Evolutionary conservation across 257 asterid species (phyloP).

Genomic region (Voacanga thouarsii): DNA sequence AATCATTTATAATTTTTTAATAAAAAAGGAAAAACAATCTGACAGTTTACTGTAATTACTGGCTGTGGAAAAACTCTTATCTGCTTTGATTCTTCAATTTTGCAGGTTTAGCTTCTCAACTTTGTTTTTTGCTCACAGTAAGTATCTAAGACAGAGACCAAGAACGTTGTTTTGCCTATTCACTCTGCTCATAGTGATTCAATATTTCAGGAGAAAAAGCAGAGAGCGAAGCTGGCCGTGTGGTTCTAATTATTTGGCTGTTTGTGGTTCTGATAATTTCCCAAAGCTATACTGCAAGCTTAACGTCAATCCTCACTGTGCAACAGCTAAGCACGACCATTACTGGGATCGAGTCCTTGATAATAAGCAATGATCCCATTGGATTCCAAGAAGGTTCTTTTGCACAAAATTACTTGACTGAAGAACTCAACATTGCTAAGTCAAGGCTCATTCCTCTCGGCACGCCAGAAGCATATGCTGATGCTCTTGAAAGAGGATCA

Average conservation of each 20-base stretch:
- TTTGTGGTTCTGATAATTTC: conserved; percentile 68
- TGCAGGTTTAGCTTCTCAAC: conserved; percentile 95
- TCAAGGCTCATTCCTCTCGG: conserved; percentile 70
- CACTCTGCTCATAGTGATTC: neutral
- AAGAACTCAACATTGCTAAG: conserved; percentile 62
- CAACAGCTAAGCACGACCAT: conserved; percentile 68
- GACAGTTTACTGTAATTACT: neutral
- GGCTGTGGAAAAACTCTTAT: conserved; percentile 3
- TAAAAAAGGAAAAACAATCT: neutral
- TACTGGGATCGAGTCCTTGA: conserved; percentile 66
- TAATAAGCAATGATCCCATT: conserved; percentile 53
- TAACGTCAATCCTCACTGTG: conserved; percentile 75
- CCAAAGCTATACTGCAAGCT: conserved; percentile 82
- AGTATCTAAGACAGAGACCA: conserved; percentile 24
- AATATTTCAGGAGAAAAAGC: conserved; percentile 65
- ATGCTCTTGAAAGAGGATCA: conserved; percentile 47
- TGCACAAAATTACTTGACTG: conserved; percentile 54
- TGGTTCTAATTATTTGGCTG: conserved; percentile 75
- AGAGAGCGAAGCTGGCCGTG: conserved; percentile 62
- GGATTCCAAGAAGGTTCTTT: conserved; percentile 80
- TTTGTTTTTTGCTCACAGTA: conserved; percentile 69
- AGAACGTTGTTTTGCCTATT: neutral
- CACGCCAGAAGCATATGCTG: conserved; percentile 68
- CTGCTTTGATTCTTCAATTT: conserved; percentile 9
- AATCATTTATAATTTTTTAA: neutral